These are phyloP conservation scores for Pseudocercospora ulei DNA, from an alignment of 2,329 filamentous ascomycete species.

Conservation along the genomic window DNA sequence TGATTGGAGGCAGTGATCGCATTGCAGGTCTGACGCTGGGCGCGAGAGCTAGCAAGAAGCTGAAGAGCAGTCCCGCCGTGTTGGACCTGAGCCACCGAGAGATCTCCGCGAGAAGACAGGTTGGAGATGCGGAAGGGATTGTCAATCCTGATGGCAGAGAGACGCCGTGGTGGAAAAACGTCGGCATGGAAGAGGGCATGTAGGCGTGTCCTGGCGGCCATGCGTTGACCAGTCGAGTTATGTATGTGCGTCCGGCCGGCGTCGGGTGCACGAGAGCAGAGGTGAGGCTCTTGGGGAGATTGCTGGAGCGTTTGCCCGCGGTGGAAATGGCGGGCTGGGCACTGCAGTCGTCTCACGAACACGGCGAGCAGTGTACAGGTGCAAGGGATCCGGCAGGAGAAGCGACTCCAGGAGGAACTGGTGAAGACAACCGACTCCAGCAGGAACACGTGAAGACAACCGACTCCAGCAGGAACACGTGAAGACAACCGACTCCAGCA, in stretches of 20 bases:
- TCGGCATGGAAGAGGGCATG: slow-evolving; percentile 44
- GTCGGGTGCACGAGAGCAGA: slow-evolving; percentile 2
- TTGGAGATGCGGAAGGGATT: slow-evolving; percentile 74
- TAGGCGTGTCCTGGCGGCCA: too few relatives aligned
- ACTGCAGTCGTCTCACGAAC: neutral
- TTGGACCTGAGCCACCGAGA: slow-evolving; percentile 41
- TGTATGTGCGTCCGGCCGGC: slow-evolving; percentile 1
- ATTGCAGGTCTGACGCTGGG: slow-evolving; percentile 42
- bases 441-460: too few relatives aligned
- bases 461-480: too few relatives aligned
- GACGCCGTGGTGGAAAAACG: slow-evolving; percentile 42
- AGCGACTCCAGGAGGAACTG: neutral
- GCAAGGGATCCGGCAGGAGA: neutral
- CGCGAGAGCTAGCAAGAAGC: slow-evolving; percentile 46
- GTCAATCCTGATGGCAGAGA: slow-evolving; percentile 45
- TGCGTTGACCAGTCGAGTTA: too few relatives aligned
- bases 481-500: too few relatives aligned
- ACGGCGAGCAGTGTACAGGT: slow-evolving; percentile 1
- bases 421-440: too few relatives aligned
- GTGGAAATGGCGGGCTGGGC: slow-evolving; percentile 1
- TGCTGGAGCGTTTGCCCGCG: slow-evolving; percentile 2
- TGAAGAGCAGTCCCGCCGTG: slow-evolving; percentile 45
- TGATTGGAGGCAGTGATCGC: slow-evolving; percentile 33
- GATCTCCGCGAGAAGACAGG: slow-evolving; percentile 77
- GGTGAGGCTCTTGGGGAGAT: neutral